phyloP scores from a whole-genome alignment of 169 alveolate genomes.

The Blepharisma undulans region DNA sequence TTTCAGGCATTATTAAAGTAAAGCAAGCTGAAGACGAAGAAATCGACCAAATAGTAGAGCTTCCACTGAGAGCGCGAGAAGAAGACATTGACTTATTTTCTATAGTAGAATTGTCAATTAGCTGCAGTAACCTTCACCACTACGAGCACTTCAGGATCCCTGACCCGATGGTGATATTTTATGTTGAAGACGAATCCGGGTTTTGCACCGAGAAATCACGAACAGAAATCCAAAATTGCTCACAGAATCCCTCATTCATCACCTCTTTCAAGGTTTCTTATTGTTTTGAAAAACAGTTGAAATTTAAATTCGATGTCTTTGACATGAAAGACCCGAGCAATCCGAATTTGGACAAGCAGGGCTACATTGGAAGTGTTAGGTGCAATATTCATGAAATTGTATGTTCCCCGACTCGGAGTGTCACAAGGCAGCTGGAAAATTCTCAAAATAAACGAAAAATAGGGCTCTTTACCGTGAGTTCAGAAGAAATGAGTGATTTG shows the following conservation, averaged over 20 bases:
- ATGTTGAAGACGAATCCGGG: not conserved
- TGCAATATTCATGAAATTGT: slow-evolving; percentile 51
- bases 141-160: not conserved
- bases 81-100: slow-evolving; percentile 17
- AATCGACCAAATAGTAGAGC: slow-evolving; percentile 30
- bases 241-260: slow-evolving; percentile 63
- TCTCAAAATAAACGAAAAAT: not conserved
- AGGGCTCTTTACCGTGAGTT: not conserved
- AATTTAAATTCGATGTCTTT: slow-evolving; percentile 51
- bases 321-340: slow-evolving; percentile 50
- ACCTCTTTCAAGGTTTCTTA: slow-evolving; percentile 61
- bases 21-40: not conserved
- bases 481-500: not conserved
- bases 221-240: slow-evolving; percentile 66
- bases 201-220: slow-evolving; percentile 35
- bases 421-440: not conserved
- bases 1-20: not conserved
- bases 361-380: slow-evolving; percentile 40
- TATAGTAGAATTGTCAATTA: slow-evolving; percentile 22
- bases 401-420: slow-evolving; percentile 12
- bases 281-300: slow-evolving; percentile 61
- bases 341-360: not conserved
- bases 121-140: slow-evolving; percentile 7
- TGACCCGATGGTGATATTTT: not conserved
- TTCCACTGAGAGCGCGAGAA: not conserved